Conservation (phyloP, 257 asterid genomes). For the Thymus mandschuricus region DNA sequence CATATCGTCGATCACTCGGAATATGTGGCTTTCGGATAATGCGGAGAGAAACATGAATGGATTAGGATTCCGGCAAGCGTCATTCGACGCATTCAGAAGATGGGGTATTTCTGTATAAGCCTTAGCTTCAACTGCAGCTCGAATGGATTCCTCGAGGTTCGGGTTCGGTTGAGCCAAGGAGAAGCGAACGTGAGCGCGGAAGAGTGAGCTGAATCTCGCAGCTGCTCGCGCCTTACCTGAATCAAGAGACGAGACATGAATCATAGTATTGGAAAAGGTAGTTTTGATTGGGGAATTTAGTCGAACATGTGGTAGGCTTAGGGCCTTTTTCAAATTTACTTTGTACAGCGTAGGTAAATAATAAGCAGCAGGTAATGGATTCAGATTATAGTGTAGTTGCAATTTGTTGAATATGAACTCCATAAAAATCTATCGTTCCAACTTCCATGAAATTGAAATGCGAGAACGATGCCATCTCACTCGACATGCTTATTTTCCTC, state of each 20-base stretch:
- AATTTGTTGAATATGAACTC: too few relatives aligned
- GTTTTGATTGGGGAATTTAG: constrained; percentile 17
- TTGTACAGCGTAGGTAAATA: too few relatives aligned
- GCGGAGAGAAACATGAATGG: constrained; percentile 67
- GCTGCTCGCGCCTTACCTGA: constrained; percentile 19
- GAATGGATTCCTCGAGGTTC: constrained; percentile 52
- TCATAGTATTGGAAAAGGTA: too few relatives aligned
- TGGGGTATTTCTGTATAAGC: constrained; percentile 59
- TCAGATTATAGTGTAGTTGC: too few relatives aligned
- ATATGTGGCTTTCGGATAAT: constrained; percentile 41
- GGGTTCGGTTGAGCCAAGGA: constrained; percentile 37
- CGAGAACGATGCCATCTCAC: too few relatives aligned
- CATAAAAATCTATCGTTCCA: too few relatives aligned
- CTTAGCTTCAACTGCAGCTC: constrained; percentile 57
- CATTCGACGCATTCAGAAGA: constrained; percentile 44
- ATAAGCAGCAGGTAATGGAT: too few relatives aligned
- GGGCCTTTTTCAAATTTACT: too few relatives aligned
- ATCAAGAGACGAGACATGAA: not conserved
- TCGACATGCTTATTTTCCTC: too few relatives aligned
- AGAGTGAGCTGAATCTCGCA: constrained; percentile 9
- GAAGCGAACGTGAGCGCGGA: constrained; percentile 29
- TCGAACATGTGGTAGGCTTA: constrained; percentile 34
- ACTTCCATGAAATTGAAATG: too few relatives aligned
- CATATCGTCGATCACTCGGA: constrained; percentile 52
- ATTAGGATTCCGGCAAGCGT: constrained; percentile 43